These are phyloP conservation scores for Ramularia endophylla DNA, from an alignment of 2,329 filamentous ascomycete species.

Conservation along the genomic window DNA sequence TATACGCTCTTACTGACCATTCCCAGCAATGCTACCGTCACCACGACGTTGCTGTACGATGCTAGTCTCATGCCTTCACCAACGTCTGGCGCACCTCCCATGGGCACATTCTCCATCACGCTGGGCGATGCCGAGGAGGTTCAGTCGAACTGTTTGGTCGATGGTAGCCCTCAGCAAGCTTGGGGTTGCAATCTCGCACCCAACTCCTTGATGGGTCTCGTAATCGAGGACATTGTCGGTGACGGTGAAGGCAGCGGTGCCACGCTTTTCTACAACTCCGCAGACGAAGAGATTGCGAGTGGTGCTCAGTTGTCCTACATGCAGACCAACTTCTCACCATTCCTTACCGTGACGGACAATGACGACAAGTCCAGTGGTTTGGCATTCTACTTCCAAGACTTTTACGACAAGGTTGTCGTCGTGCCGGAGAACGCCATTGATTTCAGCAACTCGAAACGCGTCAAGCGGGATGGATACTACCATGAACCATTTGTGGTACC, in stretches of 20 bases:
- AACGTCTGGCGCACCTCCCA: slow-evolving; percentile 48
- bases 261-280: slow-evolving; percentile 25
- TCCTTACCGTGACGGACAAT: slow-evolving; percentile 53
- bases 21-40: slow-evolving; percentile 9
- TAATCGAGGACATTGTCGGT: slow-evolving; percentile 18
- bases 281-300: slow-evolving; percentile 43
- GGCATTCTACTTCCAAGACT: slow-evolving; percentile 57
- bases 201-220: slow-evolving; percentile 24
- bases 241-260: slow-evolving; percentile 22
- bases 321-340: slow-evolving; percentile 36
- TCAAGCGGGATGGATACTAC: slow-evolving; percentile 17
- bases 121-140: slow-evolving; percentile 44
- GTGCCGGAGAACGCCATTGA: slow-evolving; percentile 34
- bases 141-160: slow-evolving; percentile 52
- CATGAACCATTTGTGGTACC: slow-evolving; percentile 13
- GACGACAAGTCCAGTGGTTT: slow-evolving; percentile 53
- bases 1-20: slow-evolving; percentile 6
- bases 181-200: slow-evolving; percentile 57
- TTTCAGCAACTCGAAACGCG: slow-evolving; percentile 20
- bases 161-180: slow-evolving; percentile 49
- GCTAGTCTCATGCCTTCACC: slow-evolving; percentile 43
- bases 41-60: slow-evolving; percentile 28
- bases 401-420: slow-evolving; percentile 61
- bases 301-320: slow-evolving; percentile 51
- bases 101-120: slow-evolving; percentile 53